Percentiles rank a stretch among this genome's conserved stretches.
Conservation (phyloP, 345 rosid species). For the Aethionema arabicum region DNA sequence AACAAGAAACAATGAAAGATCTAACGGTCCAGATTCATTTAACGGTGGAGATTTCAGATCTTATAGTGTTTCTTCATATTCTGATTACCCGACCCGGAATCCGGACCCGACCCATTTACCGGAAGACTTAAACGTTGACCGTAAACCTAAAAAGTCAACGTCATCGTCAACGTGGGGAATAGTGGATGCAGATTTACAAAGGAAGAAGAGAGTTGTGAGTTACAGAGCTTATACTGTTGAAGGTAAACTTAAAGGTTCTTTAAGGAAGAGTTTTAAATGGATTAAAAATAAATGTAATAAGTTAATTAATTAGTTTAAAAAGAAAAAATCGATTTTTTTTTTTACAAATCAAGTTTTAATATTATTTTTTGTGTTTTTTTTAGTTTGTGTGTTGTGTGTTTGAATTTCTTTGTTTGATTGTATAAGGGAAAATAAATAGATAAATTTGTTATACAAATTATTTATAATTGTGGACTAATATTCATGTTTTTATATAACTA, state of each 20-base stretch:
- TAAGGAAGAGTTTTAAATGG: slow-evolving; percentile 67
- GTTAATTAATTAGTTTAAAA: slow-evolving; percentile 33
- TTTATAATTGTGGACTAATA: no score
- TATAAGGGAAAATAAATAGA: no score
- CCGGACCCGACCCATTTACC: slow-evolving; percentile 29
- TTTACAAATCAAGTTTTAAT: background rate
- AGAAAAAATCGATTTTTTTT: background rate
- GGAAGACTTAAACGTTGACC: no score
- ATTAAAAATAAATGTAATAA: slow-evolving; percentile 52
- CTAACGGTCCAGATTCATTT: slow-evolving; percentile 31
- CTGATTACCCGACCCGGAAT: slow-evolving; percentile 37
- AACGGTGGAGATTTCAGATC: slow-evolving; percentile 48
- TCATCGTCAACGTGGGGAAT: slow-evolving; percentile 59
- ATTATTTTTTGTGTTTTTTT: background rate
- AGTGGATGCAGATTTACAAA: slow-evolving; percentile 61
- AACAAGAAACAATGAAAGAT: slow-evolving; percentile 39
- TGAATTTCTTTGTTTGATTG: no score
- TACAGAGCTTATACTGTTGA: slow-evolving; percentile 68
- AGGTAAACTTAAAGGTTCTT: slow-evolving; percentile 72
- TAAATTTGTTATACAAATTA: no score
- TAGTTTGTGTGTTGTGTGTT: no score
- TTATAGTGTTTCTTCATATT: slow-evolving; percentile 49
- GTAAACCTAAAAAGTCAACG: slow-evolving; percentile 39
- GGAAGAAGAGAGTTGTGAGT: slow-evolving; percentile 70
- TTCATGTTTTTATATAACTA: no score